Evolutionary conservation across 306 rosid species (phyloP).

Genomic region (Carpinus viminea): DNA sequence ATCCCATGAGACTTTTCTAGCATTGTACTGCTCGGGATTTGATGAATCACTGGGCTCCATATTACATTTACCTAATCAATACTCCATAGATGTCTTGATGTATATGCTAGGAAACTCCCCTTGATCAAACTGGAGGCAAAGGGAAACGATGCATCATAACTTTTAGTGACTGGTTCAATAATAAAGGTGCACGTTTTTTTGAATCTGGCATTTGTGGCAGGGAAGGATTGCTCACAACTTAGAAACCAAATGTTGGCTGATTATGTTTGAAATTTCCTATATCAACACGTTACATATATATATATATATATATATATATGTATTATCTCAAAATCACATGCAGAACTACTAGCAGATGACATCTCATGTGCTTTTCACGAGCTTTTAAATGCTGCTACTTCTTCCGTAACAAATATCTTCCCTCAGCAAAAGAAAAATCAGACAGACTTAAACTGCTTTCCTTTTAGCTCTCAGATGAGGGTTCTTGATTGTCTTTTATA

Average conservation of each 20-base stretch:
- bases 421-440: background rate
- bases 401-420: too few species aligned
- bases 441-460: background rate
- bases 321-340: background rate
- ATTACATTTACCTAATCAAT: background rate
- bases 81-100: conserved; percentile 2
- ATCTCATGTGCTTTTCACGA: background rate
- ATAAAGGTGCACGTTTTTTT: background rate
- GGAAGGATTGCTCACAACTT: background rate
- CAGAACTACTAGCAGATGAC: background rate
- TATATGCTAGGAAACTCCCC: background rate
- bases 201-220: background rate
- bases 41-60: background rate
- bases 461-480: background rate
- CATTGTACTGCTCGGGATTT: background rate
- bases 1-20: background rate
- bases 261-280: background rate
- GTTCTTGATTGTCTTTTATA: background rate
- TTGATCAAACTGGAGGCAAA: background rate
- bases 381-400: too few species aligned
- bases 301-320: background rate
- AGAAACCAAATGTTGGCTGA: background rate
- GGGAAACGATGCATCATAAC: background rate
- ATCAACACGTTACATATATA: background rate
- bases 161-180: background rate